phyloP scores from a whole-genome alignment of 176 grass and related monocot species.

The Eragrostis nindensis region DNA sequence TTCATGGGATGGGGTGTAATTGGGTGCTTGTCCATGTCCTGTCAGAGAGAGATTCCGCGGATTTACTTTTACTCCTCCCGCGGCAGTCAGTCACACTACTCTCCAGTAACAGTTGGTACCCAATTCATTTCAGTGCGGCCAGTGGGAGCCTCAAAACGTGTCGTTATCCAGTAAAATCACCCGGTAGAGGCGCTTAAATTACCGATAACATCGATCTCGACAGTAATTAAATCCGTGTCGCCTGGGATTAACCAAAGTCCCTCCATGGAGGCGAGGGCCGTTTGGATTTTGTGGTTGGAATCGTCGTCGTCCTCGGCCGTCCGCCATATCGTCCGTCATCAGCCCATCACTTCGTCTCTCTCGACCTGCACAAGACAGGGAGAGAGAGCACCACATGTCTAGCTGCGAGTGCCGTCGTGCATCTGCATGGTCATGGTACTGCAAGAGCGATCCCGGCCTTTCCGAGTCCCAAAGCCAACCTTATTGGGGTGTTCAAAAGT shows the following conservation, averaged over 20 bases:
- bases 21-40: neutral
- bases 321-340: constrained; percentile 31
- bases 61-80: neutral
- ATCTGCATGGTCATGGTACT: no score
- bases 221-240: no score
- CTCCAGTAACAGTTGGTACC: neutral
- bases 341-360: neutral
- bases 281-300: constrained; percentile 22
- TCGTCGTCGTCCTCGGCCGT: constrained; percentile 22
- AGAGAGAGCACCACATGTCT: no score
- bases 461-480: constrained; percentile 29
- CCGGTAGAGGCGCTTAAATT: neutral
- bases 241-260: constrained; percentile 14
- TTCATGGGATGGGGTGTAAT: neutral
- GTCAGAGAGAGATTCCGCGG: neutral
- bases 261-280: neutral
- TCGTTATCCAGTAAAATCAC: constrained; percentile 12
- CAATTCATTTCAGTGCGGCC: constrained; percentile 44
- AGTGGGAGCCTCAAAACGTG: constrained; percentile 26
- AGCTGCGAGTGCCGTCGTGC: no score
- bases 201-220: no score
- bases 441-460: no score
- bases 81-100: neutral
- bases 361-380: no score
- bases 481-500: constrained; percentile 26